phyloP scores from a whole-genome alignment of 768 basidiomycete species.

The Tubosaeta sp. region DNA sequence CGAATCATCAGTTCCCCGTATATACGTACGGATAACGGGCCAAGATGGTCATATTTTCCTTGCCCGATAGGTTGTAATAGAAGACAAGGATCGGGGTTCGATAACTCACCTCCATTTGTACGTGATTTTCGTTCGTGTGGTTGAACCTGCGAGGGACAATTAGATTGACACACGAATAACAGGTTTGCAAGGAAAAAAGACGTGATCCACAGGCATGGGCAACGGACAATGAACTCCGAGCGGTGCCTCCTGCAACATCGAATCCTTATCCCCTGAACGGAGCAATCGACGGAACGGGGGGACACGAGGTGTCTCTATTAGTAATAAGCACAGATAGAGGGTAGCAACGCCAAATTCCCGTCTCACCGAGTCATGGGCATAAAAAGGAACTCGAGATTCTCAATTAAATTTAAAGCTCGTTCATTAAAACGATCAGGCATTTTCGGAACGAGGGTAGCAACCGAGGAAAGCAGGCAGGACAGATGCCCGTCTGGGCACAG shows the following conservation, averaged over 20 bases:
- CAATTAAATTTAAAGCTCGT: slow-evolving; percentile 11
- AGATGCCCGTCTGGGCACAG: slow-evolving; percentile 9
- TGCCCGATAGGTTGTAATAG: slow-evolving; percentile 17
- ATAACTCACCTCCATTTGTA: slow-evolving; percentile 64
- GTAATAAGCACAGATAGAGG: slow-evolving; percentile 10
- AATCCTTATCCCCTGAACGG: background rate
- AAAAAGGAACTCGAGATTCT: slow-evolving; percentile 16
- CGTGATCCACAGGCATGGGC: background rate
- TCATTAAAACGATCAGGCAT: slow-evolving; percentile 14
- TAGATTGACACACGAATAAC: slow-evolving; percentile 12
- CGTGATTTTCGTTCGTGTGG: slow-evolving; percentile 61
- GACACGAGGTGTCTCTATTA: slow-evolving; percentile 3
- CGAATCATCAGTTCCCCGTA: slow-evolving; percentile 8
- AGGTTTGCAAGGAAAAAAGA: background rate
- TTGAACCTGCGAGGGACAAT: slow-evolving; percentile 54
- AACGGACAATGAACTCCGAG: background rate
- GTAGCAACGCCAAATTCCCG: slow-evolving; percentile 19
- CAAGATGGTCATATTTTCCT: slow-evolving; percentile 1
- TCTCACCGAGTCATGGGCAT: slow-evolving; percentile 4
- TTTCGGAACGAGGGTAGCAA: slow-evolving; percentile 11
- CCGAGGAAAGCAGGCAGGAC: background rate
- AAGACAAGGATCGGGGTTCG: slow-evolving; percentile 8
- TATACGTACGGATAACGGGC: background rate
- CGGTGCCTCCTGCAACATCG: background rate
- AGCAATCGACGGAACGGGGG: background rate